Percentiles rank a stretch among this genome's conserved stretches.
Evolutionary conservation across 768 basidiomycete species (phyloP).

Genomic region (Lentinula raphanica): DNA sequence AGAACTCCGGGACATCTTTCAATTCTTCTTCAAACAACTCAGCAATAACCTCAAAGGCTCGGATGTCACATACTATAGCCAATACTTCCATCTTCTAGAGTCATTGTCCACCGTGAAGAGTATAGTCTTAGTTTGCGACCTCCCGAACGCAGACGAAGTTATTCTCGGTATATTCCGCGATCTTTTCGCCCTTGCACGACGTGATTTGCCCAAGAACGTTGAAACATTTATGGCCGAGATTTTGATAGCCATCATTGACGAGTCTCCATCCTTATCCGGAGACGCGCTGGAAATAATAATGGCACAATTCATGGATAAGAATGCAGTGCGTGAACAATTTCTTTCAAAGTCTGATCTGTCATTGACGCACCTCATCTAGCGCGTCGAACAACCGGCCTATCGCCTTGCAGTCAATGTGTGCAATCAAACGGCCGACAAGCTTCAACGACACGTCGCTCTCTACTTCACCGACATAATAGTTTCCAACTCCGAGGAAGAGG

Average conservation of each 20-base stretch:
- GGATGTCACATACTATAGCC: slow-evolving; percentile 81
- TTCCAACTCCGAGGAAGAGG: slow-evolving; percentile 47
- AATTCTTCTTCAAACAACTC: slow-evolving; percentile 92
- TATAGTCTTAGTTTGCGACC: slow-evolving; percentile 88
- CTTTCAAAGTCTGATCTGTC: background rate
- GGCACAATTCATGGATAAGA: slow-evolving; percentile 80
- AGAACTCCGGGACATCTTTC: slow-evolving; percentile 93
- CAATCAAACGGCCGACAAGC: slow-evolving; percentile 75
- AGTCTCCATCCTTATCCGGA: slow-evolving; percentile 67
- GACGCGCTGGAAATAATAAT: slow-evolving; percentile 79
- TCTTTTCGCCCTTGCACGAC: slow-evolving; percentile 75
- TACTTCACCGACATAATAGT: slow-evolving; percentile 92
- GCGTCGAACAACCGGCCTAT: slow-evolving; percentile 69
- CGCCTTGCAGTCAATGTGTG: slow-evolving; percentile 84
- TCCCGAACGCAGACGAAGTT: slow-evolving; percentile 81
- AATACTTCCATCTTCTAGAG: slow-evolving; percentile 94
- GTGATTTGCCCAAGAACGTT: slow-evolving; percentile 70
- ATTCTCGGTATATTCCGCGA: slow-evolving; percentile 79
- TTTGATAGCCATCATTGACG: slow-evolving; percentile 84
- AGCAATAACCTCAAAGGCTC: slow-evolving; percentile 64
- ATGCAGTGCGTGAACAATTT: slow-evolving; percentile 46
- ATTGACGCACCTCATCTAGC: slow-evolving; percentile 29
- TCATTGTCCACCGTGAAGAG: slow-evolving; percentile 92
- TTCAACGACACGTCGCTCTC: slow-evolving; percentile 83
- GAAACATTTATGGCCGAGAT: slow-evolving; percentile 87